Base-by-base conservation (phyloP, 306 rosid species). In the Fragaria iinumae region DNA sequence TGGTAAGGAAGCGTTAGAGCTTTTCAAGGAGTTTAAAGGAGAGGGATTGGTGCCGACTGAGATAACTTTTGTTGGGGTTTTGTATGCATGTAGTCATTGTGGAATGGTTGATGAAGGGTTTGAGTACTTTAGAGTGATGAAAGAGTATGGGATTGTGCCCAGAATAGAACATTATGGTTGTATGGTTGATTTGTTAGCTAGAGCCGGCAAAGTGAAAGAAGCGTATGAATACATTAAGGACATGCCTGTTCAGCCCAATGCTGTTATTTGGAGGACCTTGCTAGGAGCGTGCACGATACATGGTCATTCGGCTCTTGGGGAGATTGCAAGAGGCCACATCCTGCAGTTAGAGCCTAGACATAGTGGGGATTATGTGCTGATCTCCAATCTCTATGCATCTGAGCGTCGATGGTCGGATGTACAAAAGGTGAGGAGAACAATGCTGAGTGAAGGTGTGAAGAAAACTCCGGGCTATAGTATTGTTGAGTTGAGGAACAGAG, bases 1-100 rank as follows among this genome's bases (percentile, higher is more conserved):
- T 23, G 86, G 89, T 36, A 60, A 74, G 14, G 82, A 82, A 73
- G 89, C 89, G 38, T 71, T 85, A 25, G 80, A 69, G 73, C 78
- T 63, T 53, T 85, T 85, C 34, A 45, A 72, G 75, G 80, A 73
- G 57, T 67, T 82, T 72, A 83, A 64, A 17, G 44, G 69, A 48
- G 67, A 82, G 72, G 80, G 84, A 11, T 41, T 85, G 72, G 77
- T 50, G 41, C 89, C 89, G 34, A 73, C 80, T 23, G 84, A 77
- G 76, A 77, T 82, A 27, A 82, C 89, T 11, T 82, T 82, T 74
- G 89, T 85, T 43, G 89, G 89, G 27, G 84, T 85, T 53, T 71
- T 85, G 70, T 85, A 85, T 70, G 89, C 89, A 21, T 85, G 86
- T 57, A 82, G 86, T 66, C 89, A 85, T 27, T 82, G 89, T 11